Conservation (phyloP, 768 basidiomycete species). For the Auricularia cornea region DNA sequence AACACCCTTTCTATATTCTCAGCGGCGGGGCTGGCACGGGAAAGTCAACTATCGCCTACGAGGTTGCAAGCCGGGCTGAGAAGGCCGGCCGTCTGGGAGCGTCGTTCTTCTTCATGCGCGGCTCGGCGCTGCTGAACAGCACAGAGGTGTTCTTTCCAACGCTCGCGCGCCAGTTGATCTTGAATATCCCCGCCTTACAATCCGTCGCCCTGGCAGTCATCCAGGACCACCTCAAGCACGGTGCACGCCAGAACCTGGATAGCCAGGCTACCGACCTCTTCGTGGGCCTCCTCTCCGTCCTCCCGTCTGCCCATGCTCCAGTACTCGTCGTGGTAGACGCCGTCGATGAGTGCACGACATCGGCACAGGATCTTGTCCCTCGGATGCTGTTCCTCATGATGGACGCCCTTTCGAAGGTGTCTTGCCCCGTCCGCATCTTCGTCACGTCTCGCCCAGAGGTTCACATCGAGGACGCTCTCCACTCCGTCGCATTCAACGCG, state of each 20-base stretch:
- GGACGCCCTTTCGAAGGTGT: not conserved
- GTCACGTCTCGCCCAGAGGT: conserved; percentile 14
- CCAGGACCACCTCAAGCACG: not conserved
- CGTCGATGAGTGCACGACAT: not conserved
- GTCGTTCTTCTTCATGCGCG: not conserved
- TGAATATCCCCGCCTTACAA: not conserved
- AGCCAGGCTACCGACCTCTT: not conserved
- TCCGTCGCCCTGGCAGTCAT: not conserved
- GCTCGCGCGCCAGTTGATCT: not conserved
- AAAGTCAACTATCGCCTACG: not conserved
- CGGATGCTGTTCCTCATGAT: not conserved
- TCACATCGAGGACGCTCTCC: conserved; percentile 9
- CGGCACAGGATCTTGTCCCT: not conserved
- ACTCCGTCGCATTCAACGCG: not conserved
- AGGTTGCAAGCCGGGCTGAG: not conserved
- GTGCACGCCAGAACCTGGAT: not conserved
- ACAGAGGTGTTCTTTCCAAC: not conserved
- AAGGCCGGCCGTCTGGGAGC: not conserved
- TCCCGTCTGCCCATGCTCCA: not conserved
- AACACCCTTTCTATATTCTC: not conserved
- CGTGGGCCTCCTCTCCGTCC: not conserved
- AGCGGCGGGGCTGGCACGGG: not conserved
- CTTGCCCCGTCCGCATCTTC: conserved; percentile 11
- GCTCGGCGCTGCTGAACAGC: not conserved
- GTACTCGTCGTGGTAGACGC: too few species aligned